Evolutionary conservation across 2,329 filamentous ascomycete genomes (phyloP).

Genomic region (Pyricularia sp.): DNA sequence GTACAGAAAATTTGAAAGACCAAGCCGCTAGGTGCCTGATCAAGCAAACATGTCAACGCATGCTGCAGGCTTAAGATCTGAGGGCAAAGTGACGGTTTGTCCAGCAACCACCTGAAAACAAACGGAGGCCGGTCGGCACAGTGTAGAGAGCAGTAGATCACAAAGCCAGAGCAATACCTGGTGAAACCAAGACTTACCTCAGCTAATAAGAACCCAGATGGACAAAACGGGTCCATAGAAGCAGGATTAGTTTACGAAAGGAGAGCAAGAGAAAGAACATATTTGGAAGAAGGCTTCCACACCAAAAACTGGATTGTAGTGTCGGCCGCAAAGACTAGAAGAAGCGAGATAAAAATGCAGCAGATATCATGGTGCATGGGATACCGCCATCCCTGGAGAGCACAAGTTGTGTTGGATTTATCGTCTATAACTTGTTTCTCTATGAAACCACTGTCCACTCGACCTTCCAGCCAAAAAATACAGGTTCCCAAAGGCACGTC

Average conservation of each 20-base stretch:
- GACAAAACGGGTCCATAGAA: background rate
- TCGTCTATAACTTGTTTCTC: conserved; percentile 2
- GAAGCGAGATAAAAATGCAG: background rate
- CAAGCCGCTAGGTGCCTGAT: background rate
- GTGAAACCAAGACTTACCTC: background rate
- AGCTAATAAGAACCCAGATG: background rate
- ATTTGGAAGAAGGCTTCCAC: too few species aligned
- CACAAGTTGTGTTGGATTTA: background rate
- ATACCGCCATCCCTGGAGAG: background rate
- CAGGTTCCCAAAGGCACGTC: background rate
- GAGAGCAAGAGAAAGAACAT: too few species aligned
- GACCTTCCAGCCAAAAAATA: background rate
- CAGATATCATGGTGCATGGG: background rate
- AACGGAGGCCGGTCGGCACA: background rate
- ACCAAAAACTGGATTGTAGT: background rate
- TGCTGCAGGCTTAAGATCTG: background rate
- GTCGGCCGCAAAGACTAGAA: background rate
- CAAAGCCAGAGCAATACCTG: background rate
- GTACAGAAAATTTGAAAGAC: background rate
- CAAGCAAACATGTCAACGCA: background rate
- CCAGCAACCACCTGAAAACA: background rate
- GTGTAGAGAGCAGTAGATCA: background rate
- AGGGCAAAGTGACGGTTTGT: background rate
- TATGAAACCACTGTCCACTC: background rate
- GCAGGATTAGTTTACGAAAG: background rate